phyloP scores from a whole-genome alignment of 176 grass and related monocot genomes.

The Carex scoparia region DNA sequence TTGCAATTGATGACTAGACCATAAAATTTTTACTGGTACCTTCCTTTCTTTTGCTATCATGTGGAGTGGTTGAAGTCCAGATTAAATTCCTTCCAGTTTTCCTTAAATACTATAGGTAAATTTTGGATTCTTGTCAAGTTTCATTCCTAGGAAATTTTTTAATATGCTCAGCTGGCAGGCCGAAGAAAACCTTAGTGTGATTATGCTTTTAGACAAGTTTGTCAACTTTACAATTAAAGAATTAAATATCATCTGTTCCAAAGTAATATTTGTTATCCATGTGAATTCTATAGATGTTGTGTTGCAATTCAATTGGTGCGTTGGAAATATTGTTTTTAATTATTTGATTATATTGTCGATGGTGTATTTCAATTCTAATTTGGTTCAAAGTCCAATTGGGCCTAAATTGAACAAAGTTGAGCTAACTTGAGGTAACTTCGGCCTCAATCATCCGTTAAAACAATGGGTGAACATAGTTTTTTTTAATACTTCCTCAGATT shows the following conservation, averaged over 20 bases:
- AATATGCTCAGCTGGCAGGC: neutral
- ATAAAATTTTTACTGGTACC: neutral
- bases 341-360: neutral
- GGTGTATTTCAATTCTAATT: neutral
- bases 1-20: neutral
- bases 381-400: neutral
- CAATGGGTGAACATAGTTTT: neutral
- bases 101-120: slow-evolving; percentile 1
- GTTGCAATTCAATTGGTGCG: neutral
- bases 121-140: neutral
- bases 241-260: neutral
- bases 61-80: neutral
- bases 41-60: neutral
- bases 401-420: neutral
- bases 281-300: neutral
- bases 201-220: neutral
- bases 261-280: neutral
- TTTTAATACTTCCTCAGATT: neutral
- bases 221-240: neutral
- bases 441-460: neutral
- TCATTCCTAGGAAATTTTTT: neutral
- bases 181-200: neutral
- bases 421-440: neutral
- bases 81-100: neutral
- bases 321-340: neutral